Base-by-base conservation (phyloP, 768 basidiomycete genomes). In the Ramaria rubella region DNA sequence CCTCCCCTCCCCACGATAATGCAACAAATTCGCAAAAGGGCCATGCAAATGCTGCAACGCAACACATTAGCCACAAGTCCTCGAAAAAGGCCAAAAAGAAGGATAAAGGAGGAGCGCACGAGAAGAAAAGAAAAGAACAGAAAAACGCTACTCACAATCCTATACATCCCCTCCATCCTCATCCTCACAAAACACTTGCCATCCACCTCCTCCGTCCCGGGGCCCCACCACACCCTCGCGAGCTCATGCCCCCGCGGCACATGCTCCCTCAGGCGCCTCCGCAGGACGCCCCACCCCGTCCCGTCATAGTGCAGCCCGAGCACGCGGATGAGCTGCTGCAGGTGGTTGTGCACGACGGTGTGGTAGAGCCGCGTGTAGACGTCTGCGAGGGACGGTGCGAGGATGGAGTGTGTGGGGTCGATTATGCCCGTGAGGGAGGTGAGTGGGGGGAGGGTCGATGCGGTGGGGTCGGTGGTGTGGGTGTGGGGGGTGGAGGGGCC, bases 141-240 rank as follows among this genome's bases (percentile, higher is more conserved):
- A 24, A 27, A 3, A 14, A 30, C 29, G 19, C 12, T 3, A 31
- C 79, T 72, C 61, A 81, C 80, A 63, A 75, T 76, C 65, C 79
- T 70, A 70, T 78, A 78, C 75, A 78, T 77, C 48, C 75, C 78
- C 33, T 76, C 72, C 72, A 81, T 75, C 55, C 80, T 70, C 80
- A 81, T 82, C 23, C 80, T 73, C 66, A 83, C 69, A 63, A 79
- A 80, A 61, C 80, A 81, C 63, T 81, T 81, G 3, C 78, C 78
- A 12, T 76, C 75, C 33, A 82, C 62, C 5, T 75, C 79, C 60
- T 71, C 77, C 34, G 69, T 71, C 30, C 76, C 75, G 19, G 74
- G 72, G 12, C 75, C 72, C 50, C 81, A 67, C 81, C 80, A 82
- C 14, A 77, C 72, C n/a, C 65, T 63, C 58, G 76, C 73, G 21